These are phyloP conservation scores for Ophiocordyceps unilateralis DNA, from an alignment of 2,329 filamentous ascomycete species.

Conservation along the genomic window DNA sequence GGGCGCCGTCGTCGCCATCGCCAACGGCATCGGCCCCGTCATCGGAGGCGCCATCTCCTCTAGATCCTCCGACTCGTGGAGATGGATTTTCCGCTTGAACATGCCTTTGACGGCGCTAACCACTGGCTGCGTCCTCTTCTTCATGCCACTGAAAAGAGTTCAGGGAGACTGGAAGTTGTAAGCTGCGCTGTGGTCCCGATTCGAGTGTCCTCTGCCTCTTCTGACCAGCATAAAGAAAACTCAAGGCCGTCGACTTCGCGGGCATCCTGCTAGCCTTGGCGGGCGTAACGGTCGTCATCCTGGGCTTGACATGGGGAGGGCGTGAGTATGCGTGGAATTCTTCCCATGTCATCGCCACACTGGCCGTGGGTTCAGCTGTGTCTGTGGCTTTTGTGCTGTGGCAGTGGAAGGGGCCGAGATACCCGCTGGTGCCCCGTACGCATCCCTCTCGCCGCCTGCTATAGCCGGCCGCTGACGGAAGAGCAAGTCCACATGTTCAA, in stretches of 20 bases:
- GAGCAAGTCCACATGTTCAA: constrained; percentile 32
- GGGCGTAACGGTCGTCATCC: constrained; percentile 26
- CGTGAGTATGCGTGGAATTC: constrained; percentile 39
- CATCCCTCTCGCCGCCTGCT: too few relatives aligned
- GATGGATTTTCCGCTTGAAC: constrained; percentile 37
- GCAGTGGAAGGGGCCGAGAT: constrained; percentile 30
- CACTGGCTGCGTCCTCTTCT: constrained; percentile 29
- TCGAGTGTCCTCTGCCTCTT: background rate
- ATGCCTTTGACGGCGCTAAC: constrained; percentile 31
- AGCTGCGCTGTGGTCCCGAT: constrained; percentile 1
- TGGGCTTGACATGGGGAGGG: constrained; percentile 42
- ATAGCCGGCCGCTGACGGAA: background rate
- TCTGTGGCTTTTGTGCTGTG: constrained; percentile 33
- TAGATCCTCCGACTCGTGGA: constrained; percentile 25
- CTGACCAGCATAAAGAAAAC: constrained; percentile 16
- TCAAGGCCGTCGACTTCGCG: constrained; percentile 32
- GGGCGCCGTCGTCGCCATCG: constrained; percentile 32
- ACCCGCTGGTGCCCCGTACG: constrained; percentile 28
- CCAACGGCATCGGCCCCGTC: constrained; percentile 36
- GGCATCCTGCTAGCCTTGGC: constrained; percentile 28
- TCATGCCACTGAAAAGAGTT: constrained; percentile 39
- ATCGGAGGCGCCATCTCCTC: constrained; percentile 33
- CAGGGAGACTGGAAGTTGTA: constrained; percentile 30
- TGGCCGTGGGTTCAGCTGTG: constrained; percentile 30
- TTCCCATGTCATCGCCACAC: constrained; percentile 32